These are phyloP conservation scores for Tetratostichococcus sp. DNA, from an alignment of 139 green algal species.

Conservation along the genomic window DNA sequence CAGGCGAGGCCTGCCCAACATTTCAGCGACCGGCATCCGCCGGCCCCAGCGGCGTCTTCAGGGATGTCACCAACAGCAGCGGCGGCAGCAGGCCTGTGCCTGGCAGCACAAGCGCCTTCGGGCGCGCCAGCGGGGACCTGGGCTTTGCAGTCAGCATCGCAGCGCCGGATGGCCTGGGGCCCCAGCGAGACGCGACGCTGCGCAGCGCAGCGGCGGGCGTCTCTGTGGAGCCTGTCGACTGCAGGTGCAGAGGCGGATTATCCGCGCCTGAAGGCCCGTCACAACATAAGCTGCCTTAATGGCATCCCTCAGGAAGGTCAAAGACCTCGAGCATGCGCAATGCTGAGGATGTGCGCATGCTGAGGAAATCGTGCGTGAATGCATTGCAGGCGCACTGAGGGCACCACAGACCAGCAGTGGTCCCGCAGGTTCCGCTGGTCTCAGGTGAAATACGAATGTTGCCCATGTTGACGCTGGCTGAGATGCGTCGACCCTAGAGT, in stretches of 20 bases:
- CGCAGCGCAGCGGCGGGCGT: conserved; percentile 2
- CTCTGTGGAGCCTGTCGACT: conserved; percentile 2
- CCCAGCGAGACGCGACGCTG: conserved; percentile 7
- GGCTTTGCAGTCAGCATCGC: conserved; percentile 5
- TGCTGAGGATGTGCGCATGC: background rate
- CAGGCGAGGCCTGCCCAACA: background rate
- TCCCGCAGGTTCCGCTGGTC: conserved; percentile 9
- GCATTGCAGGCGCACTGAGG: conserved; percentile 10
- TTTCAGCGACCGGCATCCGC: background rate
- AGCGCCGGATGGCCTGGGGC: background rate
- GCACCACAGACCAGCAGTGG: conserved; percentile 1
- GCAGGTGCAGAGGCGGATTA: conserved; percentile 7
- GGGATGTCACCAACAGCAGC: background rate
- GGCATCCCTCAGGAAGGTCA: too few relatives aligned
- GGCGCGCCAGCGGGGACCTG: background rate
- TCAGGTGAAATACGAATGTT: background rate
- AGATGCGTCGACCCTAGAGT: too few relatives aligned
- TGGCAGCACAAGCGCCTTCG: background rate
- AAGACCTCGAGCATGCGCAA: too few relatives aligned
- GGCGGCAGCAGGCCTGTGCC: background rate
- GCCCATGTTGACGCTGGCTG: too few relatives aligned
- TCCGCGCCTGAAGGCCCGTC: too few relatives aligned
- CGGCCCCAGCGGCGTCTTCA: background rate
- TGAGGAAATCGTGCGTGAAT: background rate
- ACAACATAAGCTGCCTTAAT: too few relatives aligned